phyloP scores from a whole-genome alignment of 2,329 filamentous ascomycete species.

The Fusarium bactridioides region DNA sequence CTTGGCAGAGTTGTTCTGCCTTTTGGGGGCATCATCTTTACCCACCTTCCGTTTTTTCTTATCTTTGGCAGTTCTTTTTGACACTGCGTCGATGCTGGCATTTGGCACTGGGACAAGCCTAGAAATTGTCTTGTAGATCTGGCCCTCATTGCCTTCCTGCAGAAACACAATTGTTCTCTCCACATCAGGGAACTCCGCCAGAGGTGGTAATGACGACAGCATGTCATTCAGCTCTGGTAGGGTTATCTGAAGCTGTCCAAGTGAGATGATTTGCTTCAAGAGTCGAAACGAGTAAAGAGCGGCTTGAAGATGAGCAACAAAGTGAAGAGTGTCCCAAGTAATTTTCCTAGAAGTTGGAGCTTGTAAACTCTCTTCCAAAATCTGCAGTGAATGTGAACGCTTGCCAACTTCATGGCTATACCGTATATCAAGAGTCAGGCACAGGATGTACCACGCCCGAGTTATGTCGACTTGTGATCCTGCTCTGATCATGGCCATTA shows the following conservation, averaged over 20 bases:
- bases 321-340: slow-evolving; percentile 67
- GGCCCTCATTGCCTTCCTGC: slow-evolving; percentile 2
- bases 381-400: slow-evolving; percentile 35
- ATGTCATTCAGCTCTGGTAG: slow-evolving; percentile 29
- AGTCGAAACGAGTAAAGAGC: slow-evolving; percentile 68
- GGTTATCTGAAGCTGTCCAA: slow-evolving; percentile 1
- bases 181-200: slow-evolving; percentile 39
- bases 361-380: slow-evolving; percentile 27
- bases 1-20: neutral
- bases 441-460: slow-evolving; percentile 40
- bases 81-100: neutral
- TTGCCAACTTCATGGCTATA: slow-evolving; percentile 43
- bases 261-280: slow-evolving; percentile 49
- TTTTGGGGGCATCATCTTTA: slow-evolving; percentile 3
- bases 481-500: slow-evolving; percentile 25
- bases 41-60: slow-evolving; percentile 23
- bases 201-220: slow-evolving; percentile 38
- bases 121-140: slow-evolving; percentile 18
- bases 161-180: slow-evolving; percentile 31
- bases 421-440: slow-evolving; percentile 41
- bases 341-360: neutral
- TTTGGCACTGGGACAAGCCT: slow-evolving; percentile 28
- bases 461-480: neutral
- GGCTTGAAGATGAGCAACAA: slow-evolving; percentile 67
- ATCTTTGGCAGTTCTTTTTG: neutral